Percentiles rank a stretch among this genome's conserved stretches.
Conservation (phyloP, 441 rosid species). For the Adansonia rubrostipa region DNA sequence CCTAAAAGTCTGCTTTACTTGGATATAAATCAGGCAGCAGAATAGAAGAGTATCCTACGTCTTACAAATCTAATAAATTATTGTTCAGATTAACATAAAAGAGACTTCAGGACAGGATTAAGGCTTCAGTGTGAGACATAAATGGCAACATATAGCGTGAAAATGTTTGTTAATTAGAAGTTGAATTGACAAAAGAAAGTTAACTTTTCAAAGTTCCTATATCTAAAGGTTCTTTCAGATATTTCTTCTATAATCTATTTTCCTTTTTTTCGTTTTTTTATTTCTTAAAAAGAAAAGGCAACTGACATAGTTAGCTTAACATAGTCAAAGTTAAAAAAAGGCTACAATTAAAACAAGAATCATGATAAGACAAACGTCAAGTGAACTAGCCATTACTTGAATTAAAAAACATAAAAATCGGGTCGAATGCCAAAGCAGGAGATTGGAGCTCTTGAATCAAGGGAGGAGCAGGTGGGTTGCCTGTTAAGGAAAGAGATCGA, state of each 20-base stretch:
- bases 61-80: background rate
- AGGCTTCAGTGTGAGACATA: background rate
- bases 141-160: background rate
- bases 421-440: too few relatives aligned
- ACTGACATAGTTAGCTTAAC: background rate
- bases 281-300: background rate
- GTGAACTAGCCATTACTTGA: background rate
- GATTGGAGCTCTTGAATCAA: too few relatives aligned
- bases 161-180: background rate
- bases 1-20: background rate
- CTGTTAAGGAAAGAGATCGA: too few relatives aligned
- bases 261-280: background rate
- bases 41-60: background rate
- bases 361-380: background rate
- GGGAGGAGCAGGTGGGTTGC: too few relatives aligned
- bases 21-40: background rate
- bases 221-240: background rate
- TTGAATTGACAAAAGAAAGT: background rate
- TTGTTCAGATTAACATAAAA: background rate
- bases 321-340: background rate
- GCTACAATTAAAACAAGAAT: background rate
- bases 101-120: background rate
- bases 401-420: constrained; percentile 30
- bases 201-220: background rate
- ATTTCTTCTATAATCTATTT: background rate